A percentile compares a stretch with the other conserved stretches of the same genome.
Conservation (phyloP, 257 asterid species). For the Thymus quinquecostatus region DNA sequence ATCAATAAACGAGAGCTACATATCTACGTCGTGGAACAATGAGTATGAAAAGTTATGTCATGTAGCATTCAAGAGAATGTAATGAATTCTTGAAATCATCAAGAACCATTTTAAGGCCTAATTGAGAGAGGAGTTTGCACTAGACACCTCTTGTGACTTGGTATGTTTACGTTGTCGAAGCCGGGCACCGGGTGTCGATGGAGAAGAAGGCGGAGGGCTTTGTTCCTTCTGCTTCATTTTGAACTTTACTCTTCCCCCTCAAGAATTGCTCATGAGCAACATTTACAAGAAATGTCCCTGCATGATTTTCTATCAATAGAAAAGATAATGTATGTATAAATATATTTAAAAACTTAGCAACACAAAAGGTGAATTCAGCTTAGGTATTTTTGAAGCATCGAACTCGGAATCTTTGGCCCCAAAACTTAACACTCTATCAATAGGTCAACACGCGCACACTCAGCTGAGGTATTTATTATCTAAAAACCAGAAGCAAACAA, state of each 20-base stretch:
- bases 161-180: conserved; percentile 48
- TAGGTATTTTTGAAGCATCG: too few relatives aligned
- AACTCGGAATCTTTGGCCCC: too few relatives aligned
- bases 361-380: too few relatives aligned
- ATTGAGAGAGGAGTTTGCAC: neutral
- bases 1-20: conserved; percentile 13
- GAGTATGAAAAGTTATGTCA: too few relatives aligned
- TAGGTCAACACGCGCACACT: too few relatives aligned
- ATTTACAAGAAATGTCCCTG: conserved; percentile 27
- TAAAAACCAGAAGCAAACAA: too few relatives aligned
- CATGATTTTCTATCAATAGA: neutral
- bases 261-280: conserved; percentile 14
- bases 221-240: conserved; percentile 45
- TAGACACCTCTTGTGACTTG: conserved; percentile 53
- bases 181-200: conserved; percentile 51
- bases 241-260: conserved; percentile 19
- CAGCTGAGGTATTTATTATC: too few relatives aligned
- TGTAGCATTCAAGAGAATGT: too few relatives aligned
- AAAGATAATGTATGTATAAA: neutral
- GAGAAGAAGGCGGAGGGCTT: conserved; percentile 47
- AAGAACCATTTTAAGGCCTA: neutral
- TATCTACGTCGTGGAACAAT: neutral
- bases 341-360: too few relatives aligned
- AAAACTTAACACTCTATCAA: too few relatives aligned
- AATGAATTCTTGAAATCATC: neutral